Evolutionary conservation across 176 grass and related monocot species (phyloP).

Genomic region (Olyra latifolia): DNA sequence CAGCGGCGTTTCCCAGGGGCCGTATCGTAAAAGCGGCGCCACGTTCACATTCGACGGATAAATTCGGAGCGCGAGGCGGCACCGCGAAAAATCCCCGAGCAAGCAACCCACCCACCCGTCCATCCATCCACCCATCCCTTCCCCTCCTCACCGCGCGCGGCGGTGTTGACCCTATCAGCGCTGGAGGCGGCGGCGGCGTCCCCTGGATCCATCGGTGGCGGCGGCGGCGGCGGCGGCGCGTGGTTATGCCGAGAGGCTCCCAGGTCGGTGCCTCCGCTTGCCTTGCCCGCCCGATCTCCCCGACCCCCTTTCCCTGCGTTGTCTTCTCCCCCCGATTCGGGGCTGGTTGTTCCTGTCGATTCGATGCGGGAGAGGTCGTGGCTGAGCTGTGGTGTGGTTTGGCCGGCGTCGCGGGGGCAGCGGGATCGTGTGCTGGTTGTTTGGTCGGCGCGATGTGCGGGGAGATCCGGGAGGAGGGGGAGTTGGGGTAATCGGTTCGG

Average conservation of each 20-base stretch:
- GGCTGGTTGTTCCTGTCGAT: background rate
- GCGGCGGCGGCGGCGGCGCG: slow-evolving; percentile 36
- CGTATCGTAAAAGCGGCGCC: background rate
- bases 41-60: slow-evolving; percentile 22
- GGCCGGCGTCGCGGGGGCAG: background rate
- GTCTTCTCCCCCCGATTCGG: background rate
- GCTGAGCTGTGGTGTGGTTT: background rate
- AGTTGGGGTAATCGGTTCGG: background rate
- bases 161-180: slow-evolving; percentile 46
- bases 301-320: background rate
- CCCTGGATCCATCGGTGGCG: slow-evolving; percentile 39
- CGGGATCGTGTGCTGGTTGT: background rate
- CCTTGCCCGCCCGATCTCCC: background rate
- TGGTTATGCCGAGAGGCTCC: slow-evolving; percentile 63
- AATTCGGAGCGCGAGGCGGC: slow-evolving; percentile 10
- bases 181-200: slow-evolving; percentile 45
- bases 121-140: no score
- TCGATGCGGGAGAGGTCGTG: background rate
- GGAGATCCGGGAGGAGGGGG: background rate
- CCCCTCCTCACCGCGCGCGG: slow-evolving; percentile 33
- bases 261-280: slow-evolving; percentile 17
- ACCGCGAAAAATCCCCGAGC: slow-evolving; percentile 21
- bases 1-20: background rate
- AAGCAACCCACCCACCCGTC: background rate
- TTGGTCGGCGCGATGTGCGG: background rate